Evolutionary conservation across 768 basidiomycete genomes (phyloP), one percentile per base, ranked within the genome.

Genomic region (Suillus alpinus): DNA sequence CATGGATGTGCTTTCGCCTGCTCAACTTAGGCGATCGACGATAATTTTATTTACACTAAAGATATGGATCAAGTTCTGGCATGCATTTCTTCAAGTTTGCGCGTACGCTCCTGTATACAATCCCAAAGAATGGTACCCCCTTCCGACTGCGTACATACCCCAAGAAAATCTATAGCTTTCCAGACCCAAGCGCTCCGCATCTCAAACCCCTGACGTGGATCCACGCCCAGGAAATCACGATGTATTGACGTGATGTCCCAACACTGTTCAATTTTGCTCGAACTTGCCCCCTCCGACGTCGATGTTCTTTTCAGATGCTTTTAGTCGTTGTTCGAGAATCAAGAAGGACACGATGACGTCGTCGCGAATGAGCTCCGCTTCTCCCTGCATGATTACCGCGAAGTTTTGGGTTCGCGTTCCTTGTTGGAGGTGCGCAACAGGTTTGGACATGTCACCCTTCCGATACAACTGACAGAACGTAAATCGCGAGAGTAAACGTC

Each of bases 241-340:
- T 5, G 10, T 37, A 26, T 50, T 7, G 6, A 53, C 46, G 52
- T 65, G 40, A 36, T 51, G 41, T 13, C 67, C 58, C 18, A 65
- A 46, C 26, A 59, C 49, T 0, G 60, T 56, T 55, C 41, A 34
- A 44, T 67, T 57, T 44, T 51, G 44, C 16, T 67, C 66, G n/a
- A 56, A 67, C 44, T 57, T 66, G 37, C 59, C 66, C 12, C 57
- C 49, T 34, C 57, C 66, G 16, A 59, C 43, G 2, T 10, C n/a
- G 12, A 57, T 61, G 49, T 66, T 56, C 26, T 29, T 60, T 1
- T 67, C 66, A 34, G 20, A 34, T 29, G 61, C 16, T 23, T 60
- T 59, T 10, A 67, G 59, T 4, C 63, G 55, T 36, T 61, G 63
- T 61, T 65, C 59, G 14, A 67, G 66, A 57, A 67, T 62, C 43